Percentiles rank a stretch among this genome's conserved stretches.
Evolutionary conservation across 192 early-diverging fungal species (phyloP).

Genomic region (Backusella luteola): DNA sequence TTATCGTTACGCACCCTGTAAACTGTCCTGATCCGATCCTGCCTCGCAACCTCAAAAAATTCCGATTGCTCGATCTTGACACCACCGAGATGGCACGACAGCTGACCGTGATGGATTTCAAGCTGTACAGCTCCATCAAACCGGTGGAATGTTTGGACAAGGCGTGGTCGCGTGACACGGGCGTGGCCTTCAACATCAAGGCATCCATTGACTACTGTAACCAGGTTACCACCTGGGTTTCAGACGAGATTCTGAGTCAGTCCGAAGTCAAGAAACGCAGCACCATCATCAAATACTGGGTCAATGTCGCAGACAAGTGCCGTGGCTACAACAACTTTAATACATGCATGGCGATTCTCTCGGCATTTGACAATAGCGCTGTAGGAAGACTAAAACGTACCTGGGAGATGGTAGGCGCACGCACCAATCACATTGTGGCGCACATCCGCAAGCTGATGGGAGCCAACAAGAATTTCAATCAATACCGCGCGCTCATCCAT

Average conservation of each 20-base stretch:
- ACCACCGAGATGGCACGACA: conserved; percentile 93
- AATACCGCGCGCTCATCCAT: conserved; percentile 83
- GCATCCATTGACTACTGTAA: conserved; percentile 85
- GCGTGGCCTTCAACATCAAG: conserved; percentile 81
- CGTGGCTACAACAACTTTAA: conserved; percentile 91
- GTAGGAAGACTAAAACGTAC: conserved; percentile 89
- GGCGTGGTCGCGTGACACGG: conserved; percentile 75
- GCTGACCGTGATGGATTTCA: conserved; percentile 89
- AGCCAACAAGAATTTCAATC: conserved; percentile 77
- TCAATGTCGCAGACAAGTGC: conserved; percentile 83
- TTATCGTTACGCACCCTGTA: conserved; percentile 61
- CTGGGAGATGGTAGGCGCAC: conserved; percentile 73
- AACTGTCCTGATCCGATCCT: conserved; percentile 80
- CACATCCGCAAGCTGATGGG: conserved; percentile 75
- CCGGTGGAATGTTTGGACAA: conserved; percentile 90
- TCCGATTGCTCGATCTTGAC: conserved; percentile 87
- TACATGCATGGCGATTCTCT: conserved; percentile 86
- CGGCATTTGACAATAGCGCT: conserved; percentile 85
- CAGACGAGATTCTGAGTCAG: conserved; percentile 78
- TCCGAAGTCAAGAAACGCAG: conserved; percentile 79
- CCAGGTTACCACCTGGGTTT: conserved; percentile 87
- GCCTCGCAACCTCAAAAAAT: conserved; percentile 73
- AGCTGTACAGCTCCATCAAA: conserved; percentile 77
- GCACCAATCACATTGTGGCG: conserved; percentile 57
- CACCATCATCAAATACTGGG: conserved; percentile 78